A percentile compares a stretch with the other conserved stretches of the same genome.
These are phyloP conservation scores for Chaetomium olivaceum DNA, from an alignment of 2,329 filamentous ascomycete species.

Conservation along the genomic window DNA sequence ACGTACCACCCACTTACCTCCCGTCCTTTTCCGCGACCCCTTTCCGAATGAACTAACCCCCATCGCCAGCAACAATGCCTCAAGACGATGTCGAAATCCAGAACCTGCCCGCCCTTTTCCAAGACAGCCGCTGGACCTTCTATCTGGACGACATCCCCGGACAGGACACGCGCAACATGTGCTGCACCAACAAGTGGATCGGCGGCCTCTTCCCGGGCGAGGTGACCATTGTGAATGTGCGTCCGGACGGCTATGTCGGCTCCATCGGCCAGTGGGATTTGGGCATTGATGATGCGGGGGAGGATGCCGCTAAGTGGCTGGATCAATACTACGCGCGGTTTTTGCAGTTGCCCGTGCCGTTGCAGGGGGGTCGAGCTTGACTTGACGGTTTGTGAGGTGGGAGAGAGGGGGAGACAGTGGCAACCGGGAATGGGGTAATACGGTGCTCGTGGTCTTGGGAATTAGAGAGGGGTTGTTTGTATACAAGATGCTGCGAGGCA, in stretches of 20 bases:
- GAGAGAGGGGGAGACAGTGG: too few species aligned
- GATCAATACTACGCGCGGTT: constrained; percentile 58
- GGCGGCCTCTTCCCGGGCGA: constrained; percentile 57
- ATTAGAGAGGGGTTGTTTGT: neutral
- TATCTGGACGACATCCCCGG: constrained; percentile 67
- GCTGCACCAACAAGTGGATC: constrained; percentile 70
- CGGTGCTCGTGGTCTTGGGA: neutral
- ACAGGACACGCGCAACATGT: constrained; percentile 52
- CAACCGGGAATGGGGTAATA: neutral
- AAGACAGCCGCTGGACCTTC: constrained; percentile 69
- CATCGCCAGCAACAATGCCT: constrained; percentile 54
- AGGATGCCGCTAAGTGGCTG: constrained; percentile 55
- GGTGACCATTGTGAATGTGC: constrained; percentile 65
- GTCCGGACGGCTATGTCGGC: constrained; percentile 74
- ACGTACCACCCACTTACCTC: constrained; percentile 36
- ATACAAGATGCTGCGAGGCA: neutral
- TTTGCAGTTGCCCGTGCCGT: constrained; percentile 47
- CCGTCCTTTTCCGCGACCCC: constrained; percentile 7
- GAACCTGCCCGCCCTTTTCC: constrained; percentile 62
- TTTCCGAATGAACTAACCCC: neutral
- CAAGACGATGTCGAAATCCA: constrained; percentile 65
- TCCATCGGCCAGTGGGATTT: constrained; percentile 58
- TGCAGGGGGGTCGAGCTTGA: neutral
- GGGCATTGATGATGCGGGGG: constrained; percentile 51
- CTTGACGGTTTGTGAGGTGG: neutral